Evolutionary conservation across 495 filamentous ascomycete genomes (phyloP), one percentile per base, ranked within the genome.

Genomic region (Talaromyces wortmannii): DNA sequence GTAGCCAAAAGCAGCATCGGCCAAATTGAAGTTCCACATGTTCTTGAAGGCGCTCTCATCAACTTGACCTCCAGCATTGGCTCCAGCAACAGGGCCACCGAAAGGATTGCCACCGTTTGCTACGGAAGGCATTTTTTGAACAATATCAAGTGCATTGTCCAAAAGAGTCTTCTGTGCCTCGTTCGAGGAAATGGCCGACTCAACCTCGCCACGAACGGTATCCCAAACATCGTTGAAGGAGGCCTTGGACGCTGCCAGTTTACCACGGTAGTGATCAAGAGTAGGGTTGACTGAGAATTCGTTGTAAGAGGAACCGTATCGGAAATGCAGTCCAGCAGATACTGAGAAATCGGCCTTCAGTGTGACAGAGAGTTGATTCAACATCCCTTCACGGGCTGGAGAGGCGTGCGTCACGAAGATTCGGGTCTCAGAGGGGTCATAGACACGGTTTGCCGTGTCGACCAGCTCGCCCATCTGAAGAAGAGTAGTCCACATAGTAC

Each of bases 11-110:
- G 94, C 95, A 36, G 94, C 94, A 74, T 99, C 94, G 17, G 94
- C 94, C 49, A 99, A 72, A 68, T 99, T 99, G 75, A 99, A 99
- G 73, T 99, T 99, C 94, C 94, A 99, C 95, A 97, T 97, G 63
- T 99, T 99, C 78, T 99, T 99, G 78, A 99, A 99, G 0, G 94
- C 94, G 59, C 92, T 96, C 74, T 99, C 94, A 63, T 99, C 94
- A 16, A 99, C 90, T 61, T 95, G 90, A 16, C 94, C 92, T 57
- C 85, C 85, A 18, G 82, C 83, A 59, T 79, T 81, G 48, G 80
- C 80, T 15, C 87, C 85, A n/a, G 84, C 81, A 56, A 84, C 79
- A 11, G 88, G 86, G 7, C 94, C 94, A 55, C 95, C 94, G 64
- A 97, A 97, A 0, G 95, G 95, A 67, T 96, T 97, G 2, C 92